Evolutionary conservation across 2,329 filamentous ascomycete species (phyloP).

Genomic region (Cadophora sp.): DNA sequence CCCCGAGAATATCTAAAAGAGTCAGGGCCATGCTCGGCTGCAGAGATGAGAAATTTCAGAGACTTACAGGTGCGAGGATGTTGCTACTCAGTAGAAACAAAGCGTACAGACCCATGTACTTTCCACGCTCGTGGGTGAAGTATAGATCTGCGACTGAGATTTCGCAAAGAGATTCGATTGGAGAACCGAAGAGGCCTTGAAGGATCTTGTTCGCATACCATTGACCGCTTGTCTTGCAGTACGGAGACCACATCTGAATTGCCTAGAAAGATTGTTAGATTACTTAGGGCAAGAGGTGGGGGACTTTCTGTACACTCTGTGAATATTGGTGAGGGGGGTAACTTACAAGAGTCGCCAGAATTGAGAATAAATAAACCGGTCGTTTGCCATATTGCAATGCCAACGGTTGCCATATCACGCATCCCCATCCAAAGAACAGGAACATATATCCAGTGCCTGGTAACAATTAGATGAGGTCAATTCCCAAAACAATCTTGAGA

Average conservation of each 20-base stretch:
- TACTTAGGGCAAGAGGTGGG: not conserved
- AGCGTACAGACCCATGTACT: conserved; percentile 51
- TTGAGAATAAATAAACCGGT: conserved; percentile 44
- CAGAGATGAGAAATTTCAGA: not conserved
- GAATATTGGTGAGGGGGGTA: conserved; percentile 18
- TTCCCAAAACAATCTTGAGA: no score
- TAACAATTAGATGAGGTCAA: conserved; percentile 32
- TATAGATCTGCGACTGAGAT: conserved; percentile 49
- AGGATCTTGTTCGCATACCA: conserved; percentile 38
- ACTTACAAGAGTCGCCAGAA: conserved; percentile 44
- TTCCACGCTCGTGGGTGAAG: conserved; percentile 52
- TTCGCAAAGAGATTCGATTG: conserved; percentile 30
- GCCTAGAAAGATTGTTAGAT: conserved; percentile 40
- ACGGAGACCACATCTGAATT: conserved; percentile 41
- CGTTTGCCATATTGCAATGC: conserved; percentile 42
- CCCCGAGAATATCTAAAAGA: conserved; percentile 47
- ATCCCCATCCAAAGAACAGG: conserved; percentile 39
- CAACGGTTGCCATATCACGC: conserved; percentile 49
- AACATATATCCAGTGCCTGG: conserved; percentile 44
- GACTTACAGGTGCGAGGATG: conserved; percentile 46
- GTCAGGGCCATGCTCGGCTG: conserved; percentile 46
- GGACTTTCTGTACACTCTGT: not conserved
- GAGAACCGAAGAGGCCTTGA: conserved; percentile 30
- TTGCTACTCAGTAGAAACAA: conserved; percentile 51
- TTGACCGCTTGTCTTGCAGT: conserved; percentile 10